Base-by-base conservation (phyloP, 352 stramenopile species). In the Pythium plurisporium region DNA sequence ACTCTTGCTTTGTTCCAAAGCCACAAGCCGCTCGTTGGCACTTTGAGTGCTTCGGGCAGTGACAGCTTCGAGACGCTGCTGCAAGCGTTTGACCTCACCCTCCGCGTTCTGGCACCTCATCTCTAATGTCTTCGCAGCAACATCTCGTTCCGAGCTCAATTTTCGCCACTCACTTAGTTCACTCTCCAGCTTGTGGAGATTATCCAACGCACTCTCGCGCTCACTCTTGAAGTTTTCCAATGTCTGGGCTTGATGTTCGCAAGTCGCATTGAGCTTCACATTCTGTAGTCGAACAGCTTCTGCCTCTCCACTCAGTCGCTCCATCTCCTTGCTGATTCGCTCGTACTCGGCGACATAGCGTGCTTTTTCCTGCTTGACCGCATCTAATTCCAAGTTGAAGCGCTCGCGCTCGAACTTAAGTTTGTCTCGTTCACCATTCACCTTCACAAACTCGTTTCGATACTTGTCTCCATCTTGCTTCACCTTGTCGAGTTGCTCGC, bases 391-490 rank as follows among this genome's bases (percentile, higher is more conserved):
- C 44, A 73, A 65, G 0, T 50, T 59, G n/a, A 79, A 54, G 23
- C 74, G 79, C 11, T 86, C 76, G 38, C 78, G 73, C 5, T 84
- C 79, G 46, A 87, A 84, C 9, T 76, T 72, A 1, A 71, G 56
- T 59, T 82, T 79, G 37, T 89, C 74, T 10, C 72, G 70, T 26
- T 89, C 76, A 17, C 62, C 69, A 46, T 73, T 62, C 19, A 83
- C 52, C 14, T 71, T 65, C 38, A 70, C 76, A 42, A 75, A 70
- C 46, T 89, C 76, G 0, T 58, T 51, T 1, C 75, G 75, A 17
- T 84, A 82, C 54, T 74, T 87, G 20, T 86, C 75, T 34, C 68
- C 74, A 43, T 89, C 75, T 9, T 72, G 59, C 20, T 79, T 65
- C 10, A 86, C 43, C 57, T 79, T 67, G 29, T 85, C 59, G 41